Percentiles rank a stretch among this genome's conserved stretches.
These are phyloP conservation scores for Didymella segeticola DNA, from an alignment of 2,329 filamentous ascomycete species.

Conservation along the genomic window DNA sequence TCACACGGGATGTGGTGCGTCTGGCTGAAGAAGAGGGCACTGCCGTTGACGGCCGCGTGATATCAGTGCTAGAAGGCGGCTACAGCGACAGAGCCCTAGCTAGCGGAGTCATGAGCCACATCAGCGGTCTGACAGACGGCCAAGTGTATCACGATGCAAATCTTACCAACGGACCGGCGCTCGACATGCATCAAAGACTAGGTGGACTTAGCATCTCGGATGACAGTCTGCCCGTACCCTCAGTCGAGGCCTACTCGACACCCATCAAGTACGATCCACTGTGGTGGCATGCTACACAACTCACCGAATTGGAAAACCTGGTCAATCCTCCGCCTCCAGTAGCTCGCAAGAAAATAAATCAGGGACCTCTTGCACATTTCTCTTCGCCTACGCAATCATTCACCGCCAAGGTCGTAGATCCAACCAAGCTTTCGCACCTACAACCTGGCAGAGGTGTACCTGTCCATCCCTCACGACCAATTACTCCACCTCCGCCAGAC, in stretches of 20 bases:
- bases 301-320: conserved; percentile 44
- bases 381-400: conserved; percentile 89
- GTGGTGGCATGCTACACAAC: conserved; percentile 53
- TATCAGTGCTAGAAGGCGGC: conserved; percentile 94
- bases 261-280: conserved; percentile 46
- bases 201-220: conserved; percentile 50
- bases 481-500: conserved; percentile 76
- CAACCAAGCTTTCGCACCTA: conserved; percentile 68
- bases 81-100: conserved; percentile 92
- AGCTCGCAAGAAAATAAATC: conserved; percentile 67
- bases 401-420: conserved; percentile 76
- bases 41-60: conserved; percentile 79
- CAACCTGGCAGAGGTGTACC: conserved; percentile 55
- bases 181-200: conserved; percentile 64
- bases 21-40: conserved; percentile 81
- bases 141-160: conserved; percentile 40
- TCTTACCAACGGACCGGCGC: conserved; percentile 57
- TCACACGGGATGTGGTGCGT: conserved; percentile 83
- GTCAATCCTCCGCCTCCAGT: conserved; percentile 39
- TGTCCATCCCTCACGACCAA: conserved; percentile 50
- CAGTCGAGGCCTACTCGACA: conserved; percentile 26
- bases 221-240: conserved; percentile 24
- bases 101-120: conserved; percentile 87
- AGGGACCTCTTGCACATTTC: conserved; percentile 71
- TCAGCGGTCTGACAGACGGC: conserved; percentile 78